A percentile compares a stretch with the other conserved stretches of the same genome.
Conservation (phyloP, 2,329 filamentous ascomycete genomes). For the Scytalidium lignicola region DNA sequence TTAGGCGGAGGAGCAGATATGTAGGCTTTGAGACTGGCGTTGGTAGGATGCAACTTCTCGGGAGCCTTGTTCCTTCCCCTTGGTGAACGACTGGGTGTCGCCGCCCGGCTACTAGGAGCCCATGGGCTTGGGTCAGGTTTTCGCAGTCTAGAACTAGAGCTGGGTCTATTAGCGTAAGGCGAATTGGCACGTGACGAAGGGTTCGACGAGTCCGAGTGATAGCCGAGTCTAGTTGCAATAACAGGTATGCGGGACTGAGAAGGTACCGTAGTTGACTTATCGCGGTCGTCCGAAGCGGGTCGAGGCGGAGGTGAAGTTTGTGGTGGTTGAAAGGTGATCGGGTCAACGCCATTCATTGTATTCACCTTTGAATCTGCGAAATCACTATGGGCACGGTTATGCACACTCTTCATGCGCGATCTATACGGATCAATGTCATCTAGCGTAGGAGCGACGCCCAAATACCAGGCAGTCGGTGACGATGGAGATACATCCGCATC, state of each 20-base stretch:
- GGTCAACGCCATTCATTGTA: slow-evolving; percentile 20
- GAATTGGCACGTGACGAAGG: slow-evolving; percentile 53
- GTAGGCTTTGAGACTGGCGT: slow-evolving; percentile 65
- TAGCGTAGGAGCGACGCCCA: slow-evolving; percentile 35
- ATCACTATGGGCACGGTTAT: slow-evolving; percentile 56
- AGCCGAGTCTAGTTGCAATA: slow-evolving; percentile 25
- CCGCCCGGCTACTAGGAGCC: slow-evolving; percentile 30
- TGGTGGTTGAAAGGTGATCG: slow-evolving; percentile 23
- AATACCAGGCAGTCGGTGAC: slow-evolving; percentile 65
- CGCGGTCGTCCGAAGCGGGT: slow-evolving; percentile 13
- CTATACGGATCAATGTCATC: slow-evolving; percentile 29
- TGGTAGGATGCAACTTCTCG: slow-evolving; percentile 27
- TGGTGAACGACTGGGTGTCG: slow-evolving; percentile 34
- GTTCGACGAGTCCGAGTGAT: slow-evolving; percentile 41
- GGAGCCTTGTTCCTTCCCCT: slow-evolving; percentile 17
- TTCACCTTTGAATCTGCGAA: slow-evolving; percentile 34
- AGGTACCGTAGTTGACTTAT: slow-evolving; percentile 7
- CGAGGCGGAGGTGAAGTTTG: slow-evolving; percentile 18
- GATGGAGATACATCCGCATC: slow-evolving; percentile 46
- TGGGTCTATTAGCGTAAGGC: slow-evolving; percentile 41
- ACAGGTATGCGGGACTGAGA: slow-evolving; percentile 22
- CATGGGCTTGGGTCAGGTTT: slow-evolving; percentile 21
- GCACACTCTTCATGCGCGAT: slow-evolving; percentile 31
- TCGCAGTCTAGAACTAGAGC: slow-evolving; percentile 25
- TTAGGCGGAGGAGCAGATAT: slow-evolving; percentile 67